Percentiles rank a stretch among this genome's conserved stretches.
Evolutionary conservation across 2,329 filamentous ascomycete genomes (phyloP).

Genomic region (Fusarium humuli): DNA sequence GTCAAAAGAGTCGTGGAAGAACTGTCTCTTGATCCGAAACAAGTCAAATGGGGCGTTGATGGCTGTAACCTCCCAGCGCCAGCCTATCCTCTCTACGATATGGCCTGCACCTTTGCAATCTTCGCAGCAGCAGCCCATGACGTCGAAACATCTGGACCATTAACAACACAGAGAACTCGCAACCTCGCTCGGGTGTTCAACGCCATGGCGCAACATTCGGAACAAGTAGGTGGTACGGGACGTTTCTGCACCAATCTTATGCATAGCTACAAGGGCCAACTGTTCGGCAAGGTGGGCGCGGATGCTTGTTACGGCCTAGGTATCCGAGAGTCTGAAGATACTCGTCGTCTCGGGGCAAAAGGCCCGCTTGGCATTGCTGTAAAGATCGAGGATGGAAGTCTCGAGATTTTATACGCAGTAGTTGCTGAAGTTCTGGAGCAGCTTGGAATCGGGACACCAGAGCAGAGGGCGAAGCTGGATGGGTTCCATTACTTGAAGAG

Average conservation of each 20-base stretch:
- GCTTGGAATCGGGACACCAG: conserved; percentile 52
- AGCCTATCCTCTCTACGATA: conserved; percentile 52
- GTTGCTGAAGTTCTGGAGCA: conserved; percentile 59
- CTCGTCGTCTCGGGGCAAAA: conserved; percentile 50
- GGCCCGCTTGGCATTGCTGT: conserved; percentile 58
- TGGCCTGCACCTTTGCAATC: conserved; percentile 52
- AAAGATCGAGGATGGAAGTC: conserved; percentile 62
- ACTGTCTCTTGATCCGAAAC: conserved; percentile 45
- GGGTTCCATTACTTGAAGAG: conserved; percentile 51
- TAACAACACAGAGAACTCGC: conserved; percentile 18
- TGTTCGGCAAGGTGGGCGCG: conserved; percentile 62
- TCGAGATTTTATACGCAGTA: conserved; percentile 57
- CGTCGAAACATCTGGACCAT: neutral
- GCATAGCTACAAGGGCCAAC: conserved; percentile 50
- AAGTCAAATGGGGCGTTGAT: conserved; percentile 57
- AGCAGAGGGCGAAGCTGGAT: conserved; percentile 47
- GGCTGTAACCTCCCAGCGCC: conserved; percentile 62
- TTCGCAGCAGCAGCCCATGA: conserved; percentile 53
- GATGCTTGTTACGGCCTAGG: conserved; percentile 62
- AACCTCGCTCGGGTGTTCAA: conserved; percentile 53
- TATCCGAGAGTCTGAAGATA: conserved; percentile 53
- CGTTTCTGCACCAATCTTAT: conserved; percentile 62
- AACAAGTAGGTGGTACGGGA: conserved; percentile 58
- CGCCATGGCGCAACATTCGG: conserved; percentile 57
- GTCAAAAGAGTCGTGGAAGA: conserved; percentile 54